Base-by-base conservation (phyloP, 805 yeast genomes). In the Metschnikowia dekortorum region DNA sequence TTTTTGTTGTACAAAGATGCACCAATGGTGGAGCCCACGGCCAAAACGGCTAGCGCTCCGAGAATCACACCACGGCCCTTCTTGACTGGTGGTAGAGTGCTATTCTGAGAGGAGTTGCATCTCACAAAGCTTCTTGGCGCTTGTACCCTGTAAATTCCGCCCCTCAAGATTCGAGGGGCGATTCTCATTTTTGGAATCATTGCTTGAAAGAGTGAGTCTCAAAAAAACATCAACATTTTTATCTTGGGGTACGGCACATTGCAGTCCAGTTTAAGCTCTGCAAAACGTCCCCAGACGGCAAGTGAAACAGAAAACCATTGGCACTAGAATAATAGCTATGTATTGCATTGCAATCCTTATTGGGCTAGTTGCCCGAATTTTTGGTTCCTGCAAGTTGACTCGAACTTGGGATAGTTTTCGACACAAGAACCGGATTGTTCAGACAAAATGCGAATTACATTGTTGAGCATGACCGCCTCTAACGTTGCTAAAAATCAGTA, bases 21-120 rank as follows among this genome's bases (percentile, higher is more conserved):
- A 1, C 67, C 66, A 32, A 75, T 51, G 3, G 83, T 74, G 3
- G 83, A 70, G 33, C 79, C 83, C 14, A 74, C 48, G n/a, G 82
- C 84, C 59, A 78, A 80, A 4, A 73, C 62, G 11, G 78, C 66
- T n/a, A 77, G 46, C 2, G 64, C 61, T 2, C 64, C 31, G 36
- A 72, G 56, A 9, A 69, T 51, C 51, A 59, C 61, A 35, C 66
- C 68, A 43, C 58, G 64, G 30, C 55, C 44, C n/a, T 33, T 31
- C 22, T 48, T 43, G 10, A 56, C 51, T n/a, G 56, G 56, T 9
- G 53, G 48, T 35, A 44, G 47, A 37, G 44, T 36, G 29, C 40
- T 48, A 8, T 34, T 28, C 16, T 37, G 44, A 40, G 49, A 42
- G 39, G 50, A 33, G 32, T 40, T 36, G 44, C 34, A 30, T 13